Evolutionary conservation across 2,329 filamentous ascomycete species (phyloP).

Genomic region (Diaporthe capsici): DNA sequence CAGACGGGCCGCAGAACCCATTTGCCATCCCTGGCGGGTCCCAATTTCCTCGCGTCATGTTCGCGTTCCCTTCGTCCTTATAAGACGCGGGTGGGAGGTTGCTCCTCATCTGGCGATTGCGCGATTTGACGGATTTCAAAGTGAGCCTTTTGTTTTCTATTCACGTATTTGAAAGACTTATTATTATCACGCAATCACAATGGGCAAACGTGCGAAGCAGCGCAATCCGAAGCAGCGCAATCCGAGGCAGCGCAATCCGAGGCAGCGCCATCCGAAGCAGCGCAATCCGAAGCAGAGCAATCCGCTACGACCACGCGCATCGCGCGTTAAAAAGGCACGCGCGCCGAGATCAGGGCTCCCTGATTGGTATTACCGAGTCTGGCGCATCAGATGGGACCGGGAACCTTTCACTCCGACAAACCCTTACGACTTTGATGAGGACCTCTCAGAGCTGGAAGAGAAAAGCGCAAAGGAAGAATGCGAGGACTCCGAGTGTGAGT

Average conservation of each 20-base stretch:
- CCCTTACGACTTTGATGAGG: not conserved
- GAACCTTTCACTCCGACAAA: rapidly evolving
- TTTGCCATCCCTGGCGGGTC: not conserved
- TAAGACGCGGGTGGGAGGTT: not conserved
- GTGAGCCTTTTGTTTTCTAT: not conserved
- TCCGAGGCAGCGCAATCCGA: too few relatives aligned
- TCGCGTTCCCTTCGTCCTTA: not conserved
- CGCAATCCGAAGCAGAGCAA: not conserved
- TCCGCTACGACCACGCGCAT: not conserved
- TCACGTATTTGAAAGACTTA: not conserved
- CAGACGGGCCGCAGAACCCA: not conserved
- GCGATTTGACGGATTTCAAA: not conserved
- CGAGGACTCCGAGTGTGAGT: not conserved
- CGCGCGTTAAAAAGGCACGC: not conserved
- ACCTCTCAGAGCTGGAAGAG: not conserved
- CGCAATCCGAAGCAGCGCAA: too few relatives aligned
- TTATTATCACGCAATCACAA: not conserved
- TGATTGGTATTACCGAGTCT: not conserved
- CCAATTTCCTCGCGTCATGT: not conserved
- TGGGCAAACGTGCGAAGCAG: not conserved
- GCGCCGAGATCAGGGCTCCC: not conserved
- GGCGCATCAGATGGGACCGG: not conserved
- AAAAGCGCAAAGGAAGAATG: too few relatives aligned
- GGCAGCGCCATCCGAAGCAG: too few relatives aligned
- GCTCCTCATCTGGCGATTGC: not conserved